Evolutionary conservation across 208 protist species (phyloP).

Genomic region (Trypanosoma vivax): DNA sequence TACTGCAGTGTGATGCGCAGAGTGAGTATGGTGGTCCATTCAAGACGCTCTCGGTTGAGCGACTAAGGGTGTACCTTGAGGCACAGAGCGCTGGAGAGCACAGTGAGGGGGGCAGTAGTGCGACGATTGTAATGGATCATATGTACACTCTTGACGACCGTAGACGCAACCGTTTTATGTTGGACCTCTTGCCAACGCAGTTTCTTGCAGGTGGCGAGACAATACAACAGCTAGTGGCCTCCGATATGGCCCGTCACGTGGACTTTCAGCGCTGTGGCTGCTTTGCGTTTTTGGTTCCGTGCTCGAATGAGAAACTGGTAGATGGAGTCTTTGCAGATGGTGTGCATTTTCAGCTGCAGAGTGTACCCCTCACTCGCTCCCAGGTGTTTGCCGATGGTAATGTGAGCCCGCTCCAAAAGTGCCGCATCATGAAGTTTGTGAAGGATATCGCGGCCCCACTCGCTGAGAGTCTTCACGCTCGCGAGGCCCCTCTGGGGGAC

Average conservation of each 20-base stretch:
- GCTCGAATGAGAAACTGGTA: conserved; percentile 11
- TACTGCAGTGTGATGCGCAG: conserved; percentile 88
- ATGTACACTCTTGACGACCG: conserved; percentile 21
- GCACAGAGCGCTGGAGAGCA: background rate
- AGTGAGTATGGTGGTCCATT: conserved; percentile 73
- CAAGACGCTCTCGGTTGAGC: conserved; percentile 32
- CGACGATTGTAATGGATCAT: conserved; percentile 20
- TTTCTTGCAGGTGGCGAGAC: conserved; percentile 54
- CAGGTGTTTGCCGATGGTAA: conserved; percentile 64
- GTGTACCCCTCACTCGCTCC: conserved; percentile 73
- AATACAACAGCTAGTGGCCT: conserved; percentile 29
- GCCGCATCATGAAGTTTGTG: conserved; percentile 88
- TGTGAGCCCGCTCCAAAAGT: conserved; percentile 83
- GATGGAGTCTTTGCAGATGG: conserved; percentile 5
- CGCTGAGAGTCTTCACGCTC: conserved; percentile 74
- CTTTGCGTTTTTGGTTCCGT: conserved; percentile 33
- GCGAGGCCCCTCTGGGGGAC: conserved; percentile 37
- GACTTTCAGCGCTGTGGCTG: conserved; percentile 57
- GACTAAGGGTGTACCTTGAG: conserved; percentile 30
- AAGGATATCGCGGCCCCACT: conserved; percentile 66
- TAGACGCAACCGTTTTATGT: conserved; percentile 25
- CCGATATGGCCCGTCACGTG: conserved; percentile 48
- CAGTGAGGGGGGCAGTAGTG: background rate
- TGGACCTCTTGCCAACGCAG: conserved; percentile 64
- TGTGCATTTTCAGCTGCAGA: conserved; percentile 17